These are phyloP conservation scores for Chalciporus piperatus DNA, from an alignment of 768 basidiomycete species.

Conservation along the genomic window DNA sequence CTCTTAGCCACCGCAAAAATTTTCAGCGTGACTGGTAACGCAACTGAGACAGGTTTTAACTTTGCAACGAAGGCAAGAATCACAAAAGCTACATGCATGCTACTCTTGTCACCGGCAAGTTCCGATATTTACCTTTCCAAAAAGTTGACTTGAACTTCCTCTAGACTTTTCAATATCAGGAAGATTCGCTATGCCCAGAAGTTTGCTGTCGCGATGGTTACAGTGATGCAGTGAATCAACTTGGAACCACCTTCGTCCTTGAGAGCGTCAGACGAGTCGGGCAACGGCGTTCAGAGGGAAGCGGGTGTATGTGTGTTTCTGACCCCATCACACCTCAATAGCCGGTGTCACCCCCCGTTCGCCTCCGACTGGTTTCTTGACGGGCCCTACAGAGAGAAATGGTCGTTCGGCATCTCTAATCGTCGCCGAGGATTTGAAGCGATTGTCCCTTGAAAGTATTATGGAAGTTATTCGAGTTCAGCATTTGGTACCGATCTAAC, in stretches of 20 bases:
- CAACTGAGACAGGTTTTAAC: slow-evolving; percentile 16
- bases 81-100: slow-evolving; percentile 11
- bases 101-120: slow-evolving; percentile 19
- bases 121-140: slow-evolving; percentile 18
- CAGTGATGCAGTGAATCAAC: slow-evolving; percentile 15
- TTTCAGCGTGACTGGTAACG: slow-evolving; percentile 2
- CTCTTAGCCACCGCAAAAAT: slow-evolving; percentile 5
- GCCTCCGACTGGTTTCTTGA: background rate
- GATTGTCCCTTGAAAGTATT: slow-evolving; percentile 18
- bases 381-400: background rate
- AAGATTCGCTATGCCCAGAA: slow-evolving; percentile 27
- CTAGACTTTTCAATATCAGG: slow-evolving; percentile 21
- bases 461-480: slow-evolving; percentile 22
- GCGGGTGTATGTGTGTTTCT: background rate
- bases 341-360: background rate
- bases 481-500: slow-evolving; percentile 8
- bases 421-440: slow-evolving; percentile 14
- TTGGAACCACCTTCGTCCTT: background rate
- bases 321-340: background rate
- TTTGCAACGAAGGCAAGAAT: slow-evolving; percentile 22
- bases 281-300: background rate
- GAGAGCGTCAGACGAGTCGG: background rate
- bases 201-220: slow-evolving; percentile 29
- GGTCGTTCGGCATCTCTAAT: background rate
- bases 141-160: slow-evolving; percentile 19